A percentile compares a stretch with the other conserved stretches of the same genome.
Conservation (phyloP, 2,329 filamentous ascomycete genomes). For the Ceratocystis cubensis region DNA sequence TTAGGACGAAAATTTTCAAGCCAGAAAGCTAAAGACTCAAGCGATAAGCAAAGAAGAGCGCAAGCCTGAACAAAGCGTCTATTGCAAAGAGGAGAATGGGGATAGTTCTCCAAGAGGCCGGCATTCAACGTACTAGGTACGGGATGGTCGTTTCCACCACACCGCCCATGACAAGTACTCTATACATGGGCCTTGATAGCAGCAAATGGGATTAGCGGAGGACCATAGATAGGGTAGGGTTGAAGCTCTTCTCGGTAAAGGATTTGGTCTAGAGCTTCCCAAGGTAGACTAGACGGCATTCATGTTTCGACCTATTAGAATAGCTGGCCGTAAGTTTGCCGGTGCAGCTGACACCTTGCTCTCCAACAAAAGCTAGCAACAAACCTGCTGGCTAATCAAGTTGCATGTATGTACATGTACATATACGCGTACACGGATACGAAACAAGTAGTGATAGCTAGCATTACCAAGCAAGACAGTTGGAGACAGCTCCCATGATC, state of each 20-base stretch:
- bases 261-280: neutral
- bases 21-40: neutral
- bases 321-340: neutral
- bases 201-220: neutral
- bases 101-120: neutral
- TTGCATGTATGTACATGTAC: neutral
- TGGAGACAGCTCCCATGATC: neutral
- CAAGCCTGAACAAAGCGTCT: neutral
- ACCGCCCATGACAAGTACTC: neutral
- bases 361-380: neutral
- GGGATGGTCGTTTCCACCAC: neutral
- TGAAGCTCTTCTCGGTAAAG: neutral
- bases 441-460: no score
- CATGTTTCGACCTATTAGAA: neutral
- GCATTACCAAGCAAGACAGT: neutral
- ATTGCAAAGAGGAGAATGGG: neutral
- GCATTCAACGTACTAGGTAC: neutral
- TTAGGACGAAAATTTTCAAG: slow-evolving; percentile 10
- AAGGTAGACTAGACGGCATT: neutral
- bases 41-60: neutral
- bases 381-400: neutral
- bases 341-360: neutral
- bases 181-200: neutral
- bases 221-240: neutral
- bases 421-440: neutral